Evolutionary conservation across 2,329 filamentous ascomycete genomes (phyloP).

Genomic region (Chrysoporthe deuterocubensis): DNA sequence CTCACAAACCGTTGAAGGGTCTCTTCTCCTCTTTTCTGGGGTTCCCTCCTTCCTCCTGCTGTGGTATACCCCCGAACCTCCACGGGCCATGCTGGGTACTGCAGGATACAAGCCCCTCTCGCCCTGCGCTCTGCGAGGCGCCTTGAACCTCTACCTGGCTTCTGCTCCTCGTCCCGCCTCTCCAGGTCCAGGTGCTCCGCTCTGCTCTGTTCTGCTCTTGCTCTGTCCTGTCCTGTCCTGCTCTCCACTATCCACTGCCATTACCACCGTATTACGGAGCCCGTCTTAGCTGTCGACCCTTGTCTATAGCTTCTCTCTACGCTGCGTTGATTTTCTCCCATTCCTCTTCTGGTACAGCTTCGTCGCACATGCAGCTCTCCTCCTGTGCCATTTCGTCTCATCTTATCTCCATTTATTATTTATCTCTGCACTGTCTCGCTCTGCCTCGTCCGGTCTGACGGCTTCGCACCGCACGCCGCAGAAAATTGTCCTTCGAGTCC

Average conservation of each 20-base stretch:
- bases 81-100: neutral
- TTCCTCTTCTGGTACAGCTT: constrained; percentile 22
- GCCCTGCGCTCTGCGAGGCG: neutral
- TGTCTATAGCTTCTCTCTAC: constrained; percentile 16
- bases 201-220: neutral
- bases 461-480: constrained; percentile 19
- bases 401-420: constrained; percentile 25
- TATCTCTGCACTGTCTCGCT: constrained; percentile 23
- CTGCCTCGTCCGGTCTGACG: constrained; percentile 18
- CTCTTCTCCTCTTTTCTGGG: neutral
- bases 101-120: neutral
- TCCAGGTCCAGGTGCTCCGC: neutral
- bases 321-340: constrained; percentile 16
- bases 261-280: constrained; percentile 8
- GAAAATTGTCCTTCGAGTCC: constrained; percentile 11
- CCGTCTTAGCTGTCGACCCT: constrained; percentile 12
- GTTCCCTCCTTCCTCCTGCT: neutral
- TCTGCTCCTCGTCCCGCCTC: neutral
- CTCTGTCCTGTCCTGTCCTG: neutral
- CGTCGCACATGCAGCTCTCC: constrained; percentile 19
- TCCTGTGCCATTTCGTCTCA: constrained; percentile 24
- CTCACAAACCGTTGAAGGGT: constrained; percentile 4
- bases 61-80: neutral
- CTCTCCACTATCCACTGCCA: constrained; percentile 8
- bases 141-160: neutral